These are phyloP conservation scores for Fusarium siculi DNA, from an alignment of 2,329 filamentous ascomycete species.

Conservation along the genomic window DNA sequence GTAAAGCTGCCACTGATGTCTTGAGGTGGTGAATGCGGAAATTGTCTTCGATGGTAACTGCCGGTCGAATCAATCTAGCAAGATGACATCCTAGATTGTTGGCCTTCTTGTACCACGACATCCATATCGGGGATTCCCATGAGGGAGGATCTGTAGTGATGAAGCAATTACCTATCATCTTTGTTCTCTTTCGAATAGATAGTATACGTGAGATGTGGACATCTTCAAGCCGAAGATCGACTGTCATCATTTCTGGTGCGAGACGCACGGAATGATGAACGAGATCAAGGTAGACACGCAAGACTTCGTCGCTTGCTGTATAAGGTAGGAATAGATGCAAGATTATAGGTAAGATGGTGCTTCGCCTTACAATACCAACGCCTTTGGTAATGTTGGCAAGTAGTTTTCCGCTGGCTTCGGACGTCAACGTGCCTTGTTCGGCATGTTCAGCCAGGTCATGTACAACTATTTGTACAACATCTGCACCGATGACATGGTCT, in stretches of 20 bases:
- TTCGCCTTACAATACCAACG: slow-evolving; percentile 69
- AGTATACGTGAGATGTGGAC: slow-evolving; percentile 62
- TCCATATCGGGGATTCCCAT: slow-evolving; percentile 68
- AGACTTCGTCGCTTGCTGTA: slow-evolving; percentile 31
- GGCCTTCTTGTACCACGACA: slow-evolving; percentile 68
- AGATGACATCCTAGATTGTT: slow-evolving; percentile 68
- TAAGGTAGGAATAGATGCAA: slow-evolving; percentile 58
- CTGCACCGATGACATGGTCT: slow-evolving; percentile 71
- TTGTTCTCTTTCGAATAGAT: slow-evolving; percentile 63
- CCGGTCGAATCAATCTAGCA: slow-evolving; percentile 69
- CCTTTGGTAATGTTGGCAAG: slow-evolving; percentile 65
- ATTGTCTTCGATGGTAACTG: slow-evolving; percentile 69
- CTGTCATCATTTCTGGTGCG: slow-evolving; percentile 69
- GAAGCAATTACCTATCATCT: slow-evolving; percentile 69
- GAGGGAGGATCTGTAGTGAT: slow-evolving; percentile 53
- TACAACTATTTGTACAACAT: slow-evolving; percentile 73
- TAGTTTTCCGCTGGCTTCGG: slow-evolving; percentile 44
- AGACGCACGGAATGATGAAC: slow-evolving; percentile 70
- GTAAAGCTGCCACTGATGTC: slow-evolving; percentile 56
- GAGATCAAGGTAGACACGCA: slow-evolving; percentile 63
- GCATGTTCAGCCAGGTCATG: slow-evolving; percentile 28
- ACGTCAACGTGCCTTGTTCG: slow-evolving; percentile 27
- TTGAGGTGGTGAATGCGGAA: slow-evolving; percentile 68
- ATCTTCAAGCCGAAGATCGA: slow-evolving; percentile 69
- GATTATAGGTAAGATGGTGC: slow-evolving; percentile 69